These are phyloP conservation scores for Seiridium unicorne DNA, from an alignment of 2,329 filamentous ascomycete genomes.

Conservation along the genomic window DNA sequence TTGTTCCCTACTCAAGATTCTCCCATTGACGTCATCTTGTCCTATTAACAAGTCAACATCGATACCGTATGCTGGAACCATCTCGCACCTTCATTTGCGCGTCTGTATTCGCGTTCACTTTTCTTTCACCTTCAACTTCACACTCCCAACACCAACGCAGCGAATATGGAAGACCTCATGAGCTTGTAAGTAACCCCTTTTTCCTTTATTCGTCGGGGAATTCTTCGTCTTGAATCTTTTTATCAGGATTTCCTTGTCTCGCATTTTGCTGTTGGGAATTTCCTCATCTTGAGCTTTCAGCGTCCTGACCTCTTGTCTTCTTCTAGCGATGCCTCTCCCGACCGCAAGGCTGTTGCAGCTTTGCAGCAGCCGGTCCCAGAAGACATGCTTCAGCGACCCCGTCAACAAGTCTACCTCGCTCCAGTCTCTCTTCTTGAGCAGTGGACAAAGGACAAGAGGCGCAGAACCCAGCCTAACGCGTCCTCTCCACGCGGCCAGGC, in stretches of 20 bases:
- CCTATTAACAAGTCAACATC: too few species aligned
- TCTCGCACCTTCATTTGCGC: too few species aligned
- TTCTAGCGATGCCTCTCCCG: background rate
- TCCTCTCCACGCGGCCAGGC: background rate
- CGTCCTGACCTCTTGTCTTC: too few species aligned
- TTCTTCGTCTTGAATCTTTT: background rate
- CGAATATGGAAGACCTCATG: background rate
- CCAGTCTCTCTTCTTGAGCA: background rate
- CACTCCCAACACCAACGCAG: background rate
- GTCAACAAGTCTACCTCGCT: background rate
- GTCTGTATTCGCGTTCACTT: too few species aligned
- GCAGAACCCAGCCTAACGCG: background rate
- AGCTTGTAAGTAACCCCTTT: background rate
- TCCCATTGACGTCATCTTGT: too few species aligned
- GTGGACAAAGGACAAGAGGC: background rate
- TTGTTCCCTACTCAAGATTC: too few species aligned
- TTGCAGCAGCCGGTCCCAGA: background rate
- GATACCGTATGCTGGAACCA: too few species aligned
- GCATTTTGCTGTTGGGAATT: too few species aligned
- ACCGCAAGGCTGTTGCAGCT: background rate
- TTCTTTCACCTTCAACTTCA: too few species aligned
- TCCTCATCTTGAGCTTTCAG: too few species aligned
- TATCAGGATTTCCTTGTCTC: background rate
- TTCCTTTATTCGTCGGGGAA: background rate
- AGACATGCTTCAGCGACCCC: background rate